Conservation (phyloP, 208 protist species). For the Leishmania aethiopica region DNA sequence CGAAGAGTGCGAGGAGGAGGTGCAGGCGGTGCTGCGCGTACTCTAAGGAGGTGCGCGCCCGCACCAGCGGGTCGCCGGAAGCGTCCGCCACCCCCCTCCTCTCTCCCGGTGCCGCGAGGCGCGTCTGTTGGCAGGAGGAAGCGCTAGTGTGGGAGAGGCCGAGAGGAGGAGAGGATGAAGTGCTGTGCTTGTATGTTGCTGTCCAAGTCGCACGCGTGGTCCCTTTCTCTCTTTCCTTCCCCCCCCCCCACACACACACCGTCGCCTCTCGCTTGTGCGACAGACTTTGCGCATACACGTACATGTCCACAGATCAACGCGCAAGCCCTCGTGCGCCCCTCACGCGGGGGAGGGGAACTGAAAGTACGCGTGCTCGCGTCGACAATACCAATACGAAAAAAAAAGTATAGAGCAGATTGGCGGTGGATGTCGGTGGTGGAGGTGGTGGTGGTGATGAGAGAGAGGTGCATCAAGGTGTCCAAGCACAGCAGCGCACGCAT, state of each 20-base stretch:
- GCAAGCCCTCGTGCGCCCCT: not conserved
- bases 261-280: not conserved
- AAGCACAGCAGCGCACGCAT: not conserved
- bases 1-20: constrained; percentile 22
- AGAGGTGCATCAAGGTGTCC: not conserved
- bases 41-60: not conserved
- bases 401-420: not conserved
- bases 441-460: not conserved
- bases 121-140: not conserved
- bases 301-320: not conserved
- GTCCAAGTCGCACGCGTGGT: not conserved
- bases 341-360: not conserved
- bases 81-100: not conserved
- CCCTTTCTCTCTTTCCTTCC: not conserved
- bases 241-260: not conserved
- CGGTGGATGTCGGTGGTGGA: too few species aligned
- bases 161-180: not conserved
- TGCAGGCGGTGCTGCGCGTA: not conserved
- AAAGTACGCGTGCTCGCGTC: not conserved
- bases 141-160: not conserved
- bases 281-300: not conserved
- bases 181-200: not conserved
- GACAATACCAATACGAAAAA: not conserved
- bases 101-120: not conserved
- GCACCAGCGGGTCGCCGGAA: not conserved